phyloP scores from a whole-genome alignment of 2,329 filamentous ascomycete species.

The Coniochaeta hoffmannii region DNA sequence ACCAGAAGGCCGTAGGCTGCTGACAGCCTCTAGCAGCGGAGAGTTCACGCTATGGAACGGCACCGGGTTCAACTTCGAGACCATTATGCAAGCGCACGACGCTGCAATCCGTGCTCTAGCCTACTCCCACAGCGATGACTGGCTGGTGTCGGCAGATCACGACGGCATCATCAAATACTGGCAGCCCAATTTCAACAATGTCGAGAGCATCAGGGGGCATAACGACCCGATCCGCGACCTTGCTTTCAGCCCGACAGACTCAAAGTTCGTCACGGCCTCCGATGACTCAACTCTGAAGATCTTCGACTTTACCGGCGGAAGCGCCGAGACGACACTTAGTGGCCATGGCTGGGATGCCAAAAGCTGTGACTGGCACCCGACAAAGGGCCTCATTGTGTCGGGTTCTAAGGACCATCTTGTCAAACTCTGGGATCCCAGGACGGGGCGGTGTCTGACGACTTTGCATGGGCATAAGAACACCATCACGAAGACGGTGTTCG shows the following conservation, averaged over 20 bases:
- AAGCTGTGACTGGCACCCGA: slow-evolving; percentile 94
- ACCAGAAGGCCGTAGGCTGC: slow-evolving; percentile 80
- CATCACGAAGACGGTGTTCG: slow-evolving; percentile 87
- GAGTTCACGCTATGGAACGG: slow-evolving; percentile 99
- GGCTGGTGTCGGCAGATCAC: slow-evolving; percentile 92
- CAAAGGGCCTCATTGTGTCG: slow-evolving; percentile 87
- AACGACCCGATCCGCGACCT: slow-evolving; percentile 84
- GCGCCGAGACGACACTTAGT: slow-evolving; percentile 73
- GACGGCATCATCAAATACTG: slow-evolving; percentile 96
- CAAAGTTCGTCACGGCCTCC: slow-evolving; percentile 92
- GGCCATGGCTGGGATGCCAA: slow-evolving; percentile 99
- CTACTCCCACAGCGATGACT: slow-evolving; percentile 95
- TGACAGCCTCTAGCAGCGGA: slow-evolving; percentile 92
- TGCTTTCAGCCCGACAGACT: slow-evolving; percentile 87
- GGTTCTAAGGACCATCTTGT: slow-evolving; percentile 97
- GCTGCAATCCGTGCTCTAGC: slow-evolving; percentile 72
- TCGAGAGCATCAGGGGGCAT: slow-evolving; percentile 89
- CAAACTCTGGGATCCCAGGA: slow-evolving; percentile 97
- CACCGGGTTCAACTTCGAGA: slow-evolving; percentile 98
- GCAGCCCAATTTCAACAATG: slow-evolving; percentile 99
- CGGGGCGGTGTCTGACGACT: slow-evolving; percentile 81
- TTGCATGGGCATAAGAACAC: slow-evolving; percentile 97
- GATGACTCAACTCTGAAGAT: slow-evolving; percentile 93
- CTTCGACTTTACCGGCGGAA: slow-evolving; percentile 86
- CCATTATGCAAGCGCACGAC: slow-evolving; percentile 97